Percentiles rank a stretch among this genome's conserved stretches.
Evolutionary conservation across 2,329 filamentous ascomycete genomes (phyloP).

Genomic region (Colletotrichum cereale): DNA sequence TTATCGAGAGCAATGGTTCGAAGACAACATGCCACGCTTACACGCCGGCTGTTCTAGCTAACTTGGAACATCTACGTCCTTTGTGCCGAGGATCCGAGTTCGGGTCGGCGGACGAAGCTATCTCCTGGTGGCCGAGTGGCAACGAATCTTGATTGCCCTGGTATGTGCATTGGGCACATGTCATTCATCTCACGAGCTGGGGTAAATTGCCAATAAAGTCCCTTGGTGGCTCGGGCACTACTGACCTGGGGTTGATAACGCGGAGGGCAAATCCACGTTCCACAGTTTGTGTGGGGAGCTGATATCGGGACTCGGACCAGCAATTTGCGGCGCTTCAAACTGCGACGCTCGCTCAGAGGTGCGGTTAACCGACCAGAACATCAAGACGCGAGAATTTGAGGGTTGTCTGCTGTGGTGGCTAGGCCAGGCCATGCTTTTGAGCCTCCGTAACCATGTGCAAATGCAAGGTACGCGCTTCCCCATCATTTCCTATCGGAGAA

Average conservation of each 20-base stretch:
- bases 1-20: not conserved
- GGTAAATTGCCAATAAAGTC: constrained; percentile 17
- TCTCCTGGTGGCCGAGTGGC: not conserved
- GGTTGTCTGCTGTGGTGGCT: constrained; percentile 15
- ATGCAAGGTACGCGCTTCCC: constrained; percentile 39
- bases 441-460: constrained; percentile 24
- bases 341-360: constrained; percentile 35
- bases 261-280: constrained; percentile 19
- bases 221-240: not conserved
- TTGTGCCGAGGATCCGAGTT: constrained; percentile 25
- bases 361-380: constrained; percentile 27
- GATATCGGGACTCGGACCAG: constrained; percentile 32
- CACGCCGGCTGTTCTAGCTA: not conserved
- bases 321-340: constrained; percentile 36
- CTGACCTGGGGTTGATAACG: constrained; percentile 24
- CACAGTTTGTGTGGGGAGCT: constrained; percentile 26
- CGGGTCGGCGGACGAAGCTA: constrained; percentile 17
- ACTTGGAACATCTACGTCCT: not conserved
- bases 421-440: constrained; percentile 6
- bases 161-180: constrained; percentile 9
- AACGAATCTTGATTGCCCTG: constrained; percentile 14
- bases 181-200: constrained; percentile 19
- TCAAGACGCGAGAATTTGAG: constrained; percentile 7
- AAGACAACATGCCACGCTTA: not conserved
- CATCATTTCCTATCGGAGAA: constrained; percentile 23